Evolutionary conservation across 495 filamentous ascomycete species (phyloP), one percentile per base, ranked within the genome.

Genomic region (Neurospora sp.): DNA sequence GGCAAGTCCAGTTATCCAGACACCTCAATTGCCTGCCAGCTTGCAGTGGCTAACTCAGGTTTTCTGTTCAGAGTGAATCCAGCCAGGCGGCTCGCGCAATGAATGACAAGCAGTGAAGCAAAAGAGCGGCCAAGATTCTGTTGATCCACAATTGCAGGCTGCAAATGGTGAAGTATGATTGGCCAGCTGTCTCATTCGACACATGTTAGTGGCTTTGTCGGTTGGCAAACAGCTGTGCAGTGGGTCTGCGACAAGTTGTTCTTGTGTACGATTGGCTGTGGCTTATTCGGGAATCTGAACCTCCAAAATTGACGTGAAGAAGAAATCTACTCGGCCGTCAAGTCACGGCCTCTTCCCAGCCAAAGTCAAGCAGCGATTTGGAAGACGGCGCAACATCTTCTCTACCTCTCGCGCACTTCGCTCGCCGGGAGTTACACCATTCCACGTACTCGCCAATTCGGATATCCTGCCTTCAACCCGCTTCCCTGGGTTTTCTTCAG

Each of bases 261-360:
- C 40, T 27, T 22, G 69, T 18, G 20, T 65, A 71, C 61, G 69
- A 77, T 76, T 78, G 74, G 76, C 38, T 70, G 59, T 78, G 75
- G 78, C 78, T 77, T 81, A 81, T 80, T 80, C 74, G 78, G 76
- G 75, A 72, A 31, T 65, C 53, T 65, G 70, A 71, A 76, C 74
- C 65, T 72, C 79, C 73, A 76, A 79, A 81, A 79, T 79, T 80
- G 76, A 76, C 78, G 76, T 78, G 76, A 79, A 75, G 27, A 77
- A 80, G 78, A 81, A 81, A 80, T 80, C 79, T 76, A 78, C 77
- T 74, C 72, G 69, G 53, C 53, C 53, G 53, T 61, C 53, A 61
- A 65, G 53, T 61, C 53, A 61, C 22, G 53, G 53, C 53, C 53
- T 16, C 53, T 31, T 65, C 27, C 53, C 53, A 35, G 53, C 53